Conservation (phyloP, 208 protist species). For the Trypanosoma scelopori region DNA sequence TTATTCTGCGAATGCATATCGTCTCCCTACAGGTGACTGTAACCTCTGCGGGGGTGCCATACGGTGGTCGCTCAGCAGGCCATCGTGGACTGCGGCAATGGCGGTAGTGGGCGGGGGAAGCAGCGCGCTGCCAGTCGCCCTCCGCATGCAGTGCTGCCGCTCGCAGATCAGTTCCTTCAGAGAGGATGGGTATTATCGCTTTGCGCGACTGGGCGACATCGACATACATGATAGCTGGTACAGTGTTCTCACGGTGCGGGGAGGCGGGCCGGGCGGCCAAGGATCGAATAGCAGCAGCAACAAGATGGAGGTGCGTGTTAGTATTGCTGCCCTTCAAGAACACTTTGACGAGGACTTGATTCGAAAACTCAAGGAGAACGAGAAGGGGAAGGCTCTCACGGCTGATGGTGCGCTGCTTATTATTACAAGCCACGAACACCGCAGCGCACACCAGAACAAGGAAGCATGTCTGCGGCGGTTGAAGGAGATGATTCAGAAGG, state of each 20-base stretch:
- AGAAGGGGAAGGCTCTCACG: constrained; percentile 44
- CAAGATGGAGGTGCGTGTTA: constrained; percentile 80
- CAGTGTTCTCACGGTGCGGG: constrained; percentile 57
- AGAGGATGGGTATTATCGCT: constrained; percentile 54
- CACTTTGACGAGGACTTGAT: constrained; percentile 66
- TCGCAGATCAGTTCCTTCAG: constrained; percentile 71
- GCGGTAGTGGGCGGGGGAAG: background rate
- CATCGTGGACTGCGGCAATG: background rate
- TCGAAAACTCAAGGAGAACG: constrained; percentile 33
- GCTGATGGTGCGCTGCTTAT: constrained; percentile 51
- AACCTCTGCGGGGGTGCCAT: background rate
- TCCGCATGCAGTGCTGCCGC: constrained; percentile 13
- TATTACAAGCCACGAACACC: constrained; percentile 70
- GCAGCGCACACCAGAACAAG: constrained; percentile 78
- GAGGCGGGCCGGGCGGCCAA: constrained; percentile 81
- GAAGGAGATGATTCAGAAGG: constrained; percentile 57
- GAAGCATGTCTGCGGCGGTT: constrained; percentile 63
- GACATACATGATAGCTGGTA: constrained; percentile 47
- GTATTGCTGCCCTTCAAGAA: constrained; percentile 43
- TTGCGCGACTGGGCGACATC: constrained; percentile 46
- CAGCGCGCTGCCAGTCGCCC: background rate
- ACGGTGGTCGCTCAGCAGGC: constrained; percentile 7
- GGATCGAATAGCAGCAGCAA: constrained; percentile 85
- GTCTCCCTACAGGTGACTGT: background rate
- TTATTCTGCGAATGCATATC: background rate